phyloP scores from a whole-genome alignment of 176 grass and related monocot genomes.

The Aegilops speltoides region DNA sequence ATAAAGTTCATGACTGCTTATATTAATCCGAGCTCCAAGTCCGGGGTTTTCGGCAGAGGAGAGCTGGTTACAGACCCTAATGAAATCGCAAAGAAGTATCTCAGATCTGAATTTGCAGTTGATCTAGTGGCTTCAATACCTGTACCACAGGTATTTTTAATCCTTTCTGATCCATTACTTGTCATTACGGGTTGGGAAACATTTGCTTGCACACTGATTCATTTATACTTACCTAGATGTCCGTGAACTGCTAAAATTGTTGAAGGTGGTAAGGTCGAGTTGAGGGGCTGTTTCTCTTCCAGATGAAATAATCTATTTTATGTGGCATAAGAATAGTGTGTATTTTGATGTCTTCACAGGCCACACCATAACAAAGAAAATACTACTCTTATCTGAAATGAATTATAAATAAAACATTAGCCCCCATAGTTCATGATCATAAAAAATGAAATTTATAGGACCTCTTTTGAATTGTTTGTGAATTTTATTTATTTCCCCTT shows the following conservation, averaged over 20 bases:
- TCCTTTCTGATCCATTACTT: conserved; percentile 3
- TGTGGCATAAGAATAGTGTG: neutral
- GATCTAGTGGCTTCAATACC: conserved; percentile 85
- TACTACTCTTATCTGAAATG: neutral
- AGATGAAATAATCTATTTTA: neutral
- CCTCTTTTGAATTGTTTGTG: neutral
- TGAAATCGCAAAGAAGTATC: conserved; percentile 68
- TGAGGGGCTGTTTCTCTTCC: neutral
- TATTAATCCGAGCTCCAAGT: conserved; percentile 65
- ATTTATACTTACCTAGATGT: neutral
- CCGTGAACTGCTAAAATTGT: neutral
- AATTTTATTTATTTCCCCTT: neutral
- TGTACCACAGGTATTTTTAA: conserved; percentile 76
- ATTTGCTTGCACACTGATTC: neutral
- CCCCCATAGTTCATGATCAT: neutral
- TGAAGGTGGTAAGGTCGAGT: neutral
- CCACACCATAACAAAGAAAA: neutral
- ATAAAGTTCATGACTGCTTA: conserved; percentile 93
- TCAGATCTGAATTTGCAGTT: conserved; percentile 68
- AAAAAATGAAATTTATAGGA: neutral
- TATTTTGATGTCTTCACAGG: neutral
- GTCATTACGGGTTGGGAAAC: neutral
- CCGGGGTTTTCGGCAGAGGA: conserved; percentile 79
- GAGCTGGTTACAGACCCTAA: conserved; percentile 73
- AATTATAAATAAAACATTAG: neutral